Base-by-base conservation (phyloP, 1,284 basidiomycete genomes). In the Malassezia globosa region DNA sequence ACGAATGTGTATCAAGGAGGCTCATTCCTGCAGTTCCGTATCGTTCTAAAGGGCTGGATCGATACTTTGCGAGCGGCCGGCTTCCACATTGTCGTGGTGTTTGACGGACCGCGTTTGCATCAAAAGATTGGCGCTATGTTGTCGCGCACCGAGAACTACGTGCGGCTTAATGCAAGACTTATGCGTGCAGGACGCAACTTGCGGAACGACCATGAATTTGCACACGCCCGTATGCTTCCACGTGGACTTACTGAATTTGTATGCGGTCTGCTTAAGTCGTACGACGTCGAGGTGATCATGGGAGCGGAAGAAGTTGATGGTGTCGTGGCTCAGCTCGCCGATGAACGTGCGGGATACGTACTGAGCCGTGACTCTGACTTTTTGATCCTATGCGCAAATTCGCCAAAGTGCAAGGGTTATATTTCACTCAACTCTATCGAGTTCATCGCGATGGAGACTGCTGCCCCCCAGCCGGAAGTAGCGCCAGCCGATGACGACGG, bases 331-430 rank as follows among this genome's bases (percentile, higher is more conserved):
- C 38, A 52, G 50, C 39, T 52, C 24, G 50, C 50, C 1, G 34
- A 52, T 37, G 44, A 52, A 45, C 50, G 50, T 23, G 35, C 19
- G n/a, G 50, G 50, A 11, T 52, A 52, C 26, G 50, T 52, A 18
- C 23, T 52, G 23, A 47, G 44, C 40, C 50, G 50, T 18, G 50
- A 52, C 34, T 52, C 50, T n/a, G 50, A 52, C 46, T 52, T 52
- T 41, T 33, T 52, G 34, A 42, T 52, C 7, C 24, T 52, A 27
- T 46, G 50, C 18, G 44, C 34, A 3, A 52, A 52, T 24, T 39
- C 50, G 24, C 50, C 50, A 22, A 26, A 42, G 23, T 46, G 44
- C 38, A 52, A 52, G 42, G 50, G 51, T 26, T 49, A 48, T 26
- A 37, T 49, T 19, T 35, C 42, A 2, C 31, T 45, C 6, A 35